Evolutionary conservation across 2,329 filamentous ascomycete species (phyloP).

Genomic region (Sphaceloma murrayae): DNA sequence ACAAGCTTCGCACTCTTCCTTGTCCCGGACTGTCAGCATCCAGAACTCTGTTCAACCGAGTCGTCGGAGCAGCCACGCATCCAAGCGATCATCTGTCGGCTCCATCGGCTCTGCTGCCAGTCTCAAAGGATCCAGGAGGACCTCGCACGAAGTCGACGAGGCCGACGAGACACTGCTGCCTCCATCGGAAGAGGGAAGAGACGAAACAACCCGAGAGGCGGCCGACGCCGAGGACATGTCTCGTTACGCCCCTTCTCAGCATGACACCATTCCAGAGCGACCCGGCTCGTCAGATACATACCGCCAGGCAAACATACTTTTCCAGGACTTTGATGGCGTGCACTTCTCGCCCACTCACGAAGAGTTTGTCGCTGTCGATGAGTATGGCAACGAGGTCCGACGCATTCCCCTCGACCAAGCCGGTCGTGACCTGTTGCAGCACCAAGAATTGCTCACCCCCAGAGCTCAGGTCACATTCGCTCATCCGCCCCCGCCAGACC

Average conservation of each 20-base stretch:
- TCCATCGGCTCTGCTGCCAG: constrained; percentile 3
- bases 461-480: constrained; percentile 48
- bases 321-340: constrained; percentile 73
- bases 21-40: constrained; percentile 16
- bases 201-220: not conserved
- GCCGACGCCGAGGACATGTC: constrained; percentile 11
- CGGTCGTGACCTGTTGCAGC: constrained; percentile 4
- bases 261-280: constrained; percentile 30
- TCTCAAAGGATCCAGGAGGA: not conserved
- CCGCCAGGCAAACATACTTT: constrained; percentile 56
- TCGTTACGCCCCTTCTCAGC: constrained; percentile 4
- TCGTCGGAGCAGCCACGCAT: constrained; percentile 12
- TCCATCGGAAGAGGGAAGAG: not conserved
- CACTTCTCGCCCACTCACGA: constrained; percentile 54
- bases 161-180: not conserved
- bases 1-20: constrained; percentile 18
- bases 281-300: constrained; percentile 50
- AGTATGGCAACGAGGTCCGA: constrained; percentile 27
- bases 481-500: constrained; percentile 53
- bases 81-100: constrained; percentile 1
- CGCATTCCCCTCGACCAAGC: constrained; percentile 19
- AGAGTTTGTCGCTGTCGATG: constrained; percentile 27
- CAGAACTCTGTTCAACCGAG: constrained; percentile 12
- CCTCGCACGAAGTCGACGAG: constrained; percentile 3
- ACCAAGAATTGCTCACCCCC: constrained; percentile 23